Conservation (phyloP, 1,284 basidiomycete genomes). For the Meripilus lineatus region DNA sequence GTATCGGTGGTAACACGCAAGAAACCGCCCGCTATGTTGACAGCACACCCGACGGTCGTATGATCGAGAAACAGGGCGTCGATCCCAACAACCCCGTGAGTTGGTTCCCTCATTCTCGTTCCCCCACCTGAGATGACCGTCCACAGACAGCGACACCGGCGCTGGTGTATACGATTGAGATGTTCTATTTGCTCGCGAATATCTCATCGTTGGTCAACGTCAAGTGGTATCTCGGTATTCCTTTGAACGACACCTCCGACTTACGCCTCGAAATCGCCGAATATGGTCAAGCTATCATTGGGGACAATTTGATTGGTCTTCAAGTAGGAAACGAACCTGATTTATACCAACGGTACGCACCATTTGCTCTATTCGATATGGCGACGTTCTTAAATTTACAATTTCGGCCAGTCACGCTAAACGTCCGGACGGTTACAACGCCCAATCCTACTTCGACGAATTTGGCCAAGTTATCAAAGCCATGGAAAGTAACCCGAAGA, state of each 20-base stretch:
- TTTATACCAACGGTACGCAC: conserved; percentile 40
- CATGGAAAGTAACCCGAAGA: conserved; percentile 30
- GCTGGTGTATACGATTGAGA: conserved; percentile 35
- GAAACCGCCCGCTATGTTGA: conserved; percentile 53
- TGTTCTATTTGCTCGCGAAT: conserved; percentile 38
- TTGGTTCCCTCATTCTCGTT: conserved; percentile 3
- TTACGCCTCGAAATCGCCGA: conserved; percentile 51
- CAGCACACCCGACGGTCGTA: conserved; percentile 37
- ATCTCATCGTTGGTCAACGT: conserved; percentile 34
- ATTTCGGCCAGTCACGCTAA: conserved; percentile 24
- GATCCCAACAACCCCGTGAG: conserved; percentile 40
- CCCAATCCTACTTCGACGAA: conserved; percentile 28
- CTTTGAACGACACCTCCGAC: conserved; percentile 42
- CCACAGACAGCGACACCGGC: conserved; percentile 33
- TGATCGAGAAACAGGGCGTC: conserved; percentile 44
- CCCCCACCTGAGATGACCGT: not conserved
- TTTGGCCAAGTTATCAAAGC: conserved; percentile 37
- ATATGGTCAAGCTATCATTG: conserved; percentile 45
- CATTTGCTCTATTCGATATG: not conserved
- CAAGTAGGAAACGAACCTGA: conserved; percentile 73
- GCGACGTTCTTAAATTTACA: not conserved
- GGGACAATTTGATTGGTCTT: conserved; percentile 52
- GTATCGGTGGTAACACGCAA: conserved; percentile 73
- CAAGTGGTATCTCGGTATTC: conserved; percentile 40
- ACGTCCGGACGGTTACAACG: conserved; percentile 22